A percentile compares a stretch with the other conserved stretches of the same genome.
Evolutionary conservation across 768 basidiomycete genomes (phyloP).

Genomic region (Suillus ampliporus): DNA sequence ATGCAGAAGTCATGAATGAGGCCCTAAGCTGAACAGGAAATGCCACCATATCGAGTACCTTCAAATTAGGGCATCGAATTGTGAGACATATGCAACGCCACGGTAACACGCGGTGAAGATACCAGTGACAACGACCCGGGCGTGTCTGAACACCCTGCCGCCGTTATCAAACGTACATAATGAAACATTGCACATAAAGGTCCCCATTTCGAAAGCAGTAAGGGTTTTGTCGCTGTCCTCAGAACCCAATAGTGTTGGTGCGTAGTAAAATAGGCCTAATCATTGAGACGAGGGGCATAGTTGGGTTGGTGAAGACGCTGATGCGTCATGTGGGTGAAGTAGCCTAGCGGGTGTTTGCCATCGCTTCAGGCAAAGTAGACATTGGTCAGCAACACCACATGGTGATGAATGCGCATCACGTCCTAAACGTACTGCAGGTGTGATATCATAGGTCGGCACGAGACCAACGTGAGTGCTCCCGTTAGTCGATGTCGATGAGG

Average conservation of each 20-base stretch:
- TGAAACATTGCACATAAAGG: background rate
- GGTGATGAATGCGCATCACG: background rate
- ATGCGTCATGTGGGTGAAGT: background rate
- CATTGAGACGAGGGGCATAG: background rate
- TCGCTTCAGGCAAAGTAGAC: background rate
- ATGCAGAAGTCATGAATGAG: background rate
- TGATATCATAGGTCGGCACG: background rate
- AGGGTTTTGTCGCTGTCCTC: background rate
- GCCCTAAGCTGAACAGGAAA: background rate
- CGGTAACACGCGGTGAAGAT: background rate
- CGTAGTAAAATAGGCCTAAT: too few relatives aligned
- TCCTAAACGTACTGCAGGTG: background rate
- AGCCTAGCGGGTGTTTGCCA: too few relatives aligned
- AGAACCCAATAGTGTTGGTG: background rate
- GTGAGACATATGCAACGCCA: background rate
- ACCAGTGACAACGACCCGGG: background rate
- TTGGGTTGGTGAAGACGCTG: background rate
- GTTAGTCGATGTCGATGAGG: background rate
- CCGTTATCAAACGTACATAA: background rate
- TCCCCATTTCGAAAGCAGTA: background rate
- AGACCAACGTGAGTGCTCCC: background rate
- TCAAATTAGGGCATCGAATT: background rate
- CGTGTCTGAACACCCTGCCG: background rate
- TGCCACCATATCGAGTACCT: background rate
- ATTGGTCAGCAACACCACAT: background rate